Evolutionary conservation across 768 basidiomycete species (phyloP), one percentile per base, ranked within the genome.

Genomic region (Candolleomyces eurysporus): DNA sequence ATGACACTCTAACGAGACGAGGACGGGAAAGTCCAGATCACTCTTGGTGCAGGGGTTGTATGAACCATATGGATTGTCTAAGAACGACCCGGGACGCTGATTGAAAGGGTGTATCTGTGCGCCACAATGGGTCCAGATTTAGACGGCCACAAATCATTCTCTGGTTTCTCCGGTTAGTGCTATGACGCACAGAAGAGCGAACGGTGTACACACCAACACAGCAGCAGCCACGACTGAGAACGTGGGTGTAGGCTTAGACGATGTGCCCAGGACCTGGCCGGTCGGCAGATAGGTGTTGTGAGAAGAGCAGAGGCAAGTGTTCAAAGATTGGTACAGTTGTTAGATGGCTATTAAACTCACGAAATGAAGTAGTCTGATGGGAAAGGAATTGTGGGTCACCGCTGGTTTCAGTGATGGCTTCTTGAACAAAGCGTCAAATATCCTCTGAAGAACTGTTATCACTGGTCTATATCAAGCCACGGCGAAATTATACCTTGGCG

Each of bases 111-210:
- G 64, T 83, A 76, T 1, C 87, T 87, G 63, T 88, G 87, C 0
- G 83, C 88, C 36, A 88, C 85, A 54, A 85, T 71, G 13, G 81
- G 76, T 0, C 84, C 84, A 46, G 79, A 75, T 7, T 76, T 72
- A 0, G 82, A 81, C 5, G 83, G 78, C 87, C 88, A 89, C 8
- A 86, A 86, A 64, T 89, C 87, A 54, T 88, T 85, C 67, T 89
- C 87, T 74, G 63, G 8, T 16, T 36, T 19, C 21, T 31, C 45
- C n/a, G 13, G 49, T 52, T 22, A 46, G 21, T 31, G 2, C 30
- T 9, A 9, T 16, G 48, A 48, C 22, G 30, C 7, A 6, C 39
- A n/a, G 6, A 36, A 40, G 26, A 54, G 22, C 39, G 10, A 43
- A 26, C 48, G 32, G 30, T 26, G 43, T 13, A 62, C 72, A n/a